Evolutionary conservation across 352 stramenopile species (phyloP).

Genomic region (Pythium periplocum): DNA sequence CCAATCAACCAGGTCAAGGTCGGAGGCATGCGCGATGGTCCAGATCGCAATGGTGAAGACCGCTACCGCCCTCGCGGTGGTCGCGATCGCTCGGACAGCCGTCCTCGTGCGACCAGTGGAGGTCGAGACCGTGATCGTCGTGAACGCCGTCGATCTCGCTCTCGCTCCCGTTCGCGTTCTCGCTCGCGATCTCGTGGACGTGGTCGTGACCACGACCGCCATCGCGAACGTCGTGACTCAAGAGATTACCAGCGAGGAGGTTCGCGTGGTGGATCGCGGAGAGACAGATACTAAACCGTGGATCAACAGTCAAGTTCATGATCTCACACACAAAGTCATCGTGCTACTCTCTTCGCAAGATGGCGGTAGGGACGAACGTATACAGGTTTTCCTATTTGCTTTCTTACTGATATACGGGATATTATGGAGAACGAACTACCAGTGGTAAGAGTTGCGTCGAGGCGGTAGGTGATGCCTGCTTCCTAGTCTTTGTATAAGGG

Average conservation of each 20-base stretch:
- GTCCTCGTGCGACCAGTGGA: slow-evolving; percentile 11
- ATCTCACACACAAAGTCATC: too few relatives aligned
- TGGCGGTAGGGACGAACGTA: too few relatives aligned
- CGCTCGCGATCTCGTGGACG: slow-evolving; percentile 29
- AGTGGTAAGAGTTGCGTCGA: too few relatives aligned
- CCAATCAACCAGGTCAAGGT: slow-evolving; percentile 23
- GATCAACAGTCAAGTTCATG: too few relatives aligned
- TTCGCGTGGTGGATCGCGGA: slow-evolving; percentile 21
- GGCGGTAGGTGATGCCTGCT: too few relatives aligned
- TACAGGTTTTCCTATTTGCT: too few relatives aligned
- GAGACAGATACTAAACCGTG: slow-evolving; percentile 13
- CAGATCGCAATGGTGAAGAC: slow-evolving; percentile 19
- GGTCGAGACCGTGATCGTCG: slow-evolving; percentile 13
- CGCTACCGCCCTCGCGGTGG: slow-evolving; percentile 36
- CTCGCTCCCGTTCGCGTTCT: slow-evolving; percentile 30
- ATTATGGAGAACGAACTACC: too few relatives aligned
- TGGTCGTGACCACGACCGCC: slow-evolving; percentile 16
- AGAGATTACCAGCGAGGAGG: slow-evolving; percentile 35
- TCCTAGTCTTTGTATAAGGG: too few relatives aligned
- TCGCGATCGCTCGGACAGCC: slow-evolving; percentile 23
- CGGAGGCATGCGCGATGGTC: slow-evolving; percentile 9
- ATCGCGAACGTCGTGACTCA: slow-evolving; percentile 29
- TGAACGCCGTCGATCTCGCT: slow-evolving; percentile 29
- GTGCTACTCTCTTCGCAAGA: too few relatives aligned
- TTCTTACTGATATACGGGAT: too few relatives aligned